Evolutionary conservation across 345 rosid genomes (phyloP), one percentile per base, ranked within the genome.

Genomic region (rapeseed (Brassica napus)): DNA sequence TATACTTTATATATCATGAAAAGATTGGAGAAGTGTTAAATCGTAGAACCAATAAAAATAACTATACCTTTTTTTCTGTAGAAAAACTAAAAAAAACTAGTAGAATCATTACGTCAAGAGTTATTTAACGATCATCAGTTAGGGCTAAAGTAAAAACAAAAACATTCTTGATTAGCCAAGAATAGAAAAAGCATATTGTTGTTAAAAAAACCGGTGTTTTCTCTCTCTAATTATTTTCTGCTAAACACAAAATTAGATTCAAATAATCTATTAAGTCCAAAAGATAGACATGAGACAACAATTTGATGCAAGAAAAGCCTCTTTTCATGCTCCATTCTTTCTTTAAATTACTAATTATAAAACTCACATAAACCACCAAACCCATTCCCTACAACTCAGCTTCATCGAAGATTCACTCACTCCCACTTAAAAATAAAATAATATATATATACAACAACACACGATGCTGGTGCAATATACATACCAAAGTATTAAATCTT

Each of bases 391-490:
- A 68, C 76, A 70, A 65, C 69, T 76, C 73, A 68, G 34, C 44
- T 67, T 72, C 70, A 65, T 39, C 80, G 60, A 65, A 70, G 64
- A 71, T 76, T 76, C 64, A 72, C 74, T 73, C 74, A 81, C 83
- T 81, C 83, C 80, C 80, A 70, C 83, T 71, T 14, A 79, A 47
- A 32, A 3, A 63, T 62, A 69, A 9, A 11, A 74, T 23, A 14
- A 64, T 4, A 77, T 28, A 79, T 44, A 80, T 42, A 31, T 47
- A 78, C 37, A 72, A 74, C 47, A 68, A 54, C 73, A 47, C 82
- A 79, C 74, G 78, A 79, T 79, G 82, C 69, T 47, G 74, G 74
- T 75, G 79, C 75, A 80, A 69, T 70, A 80, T 37, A 80, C 76
- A 70, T 14, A 34, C 34, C 75, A 74, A 81, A 75, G 83, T 71